Evolutionary conservation across 805 yeast species (phyloP).

Genomic region (Myxozyma geophila): DNA sequence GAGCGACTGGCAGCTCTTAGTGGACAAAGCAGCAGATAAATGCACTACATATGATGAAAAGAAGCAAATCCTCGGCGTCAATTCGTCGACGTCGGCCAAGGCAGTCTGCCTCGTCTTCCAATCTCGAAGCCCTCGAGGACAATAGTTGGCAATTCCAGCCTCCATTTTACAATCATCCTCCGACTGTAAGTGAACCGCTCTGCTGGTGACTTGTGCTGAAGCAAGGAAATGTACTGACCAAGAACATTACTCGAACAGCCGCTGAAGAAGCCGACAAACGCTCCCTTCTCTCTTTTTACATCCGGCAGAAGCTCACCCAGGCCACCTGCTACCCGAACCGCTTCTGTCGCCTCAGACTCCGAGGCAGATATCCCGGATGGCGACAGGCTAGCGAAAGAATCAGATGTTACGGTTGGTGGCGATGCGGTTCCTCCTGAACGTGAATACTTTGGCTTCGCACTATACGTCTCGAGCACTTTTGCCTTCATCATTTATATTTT

Average conservation of each 20-base stretch:
- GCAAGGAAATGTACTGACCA: too few relatives aligned
- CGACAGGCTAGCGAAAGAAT: conserved; percentile 45
- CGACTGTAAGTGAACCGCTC: conserved; percentile 22
- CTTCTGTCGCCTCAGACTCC: conserved; percentile 31
- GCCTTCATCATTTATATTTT: conserved; percentile 60
- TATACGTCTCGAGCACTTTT: conserved; percentile 68
- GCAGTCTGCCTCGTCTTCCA: conserved; percentile 18
- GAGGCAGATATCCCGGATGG: conserved; percentile 39
- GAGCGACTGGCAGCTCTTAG: background rate
- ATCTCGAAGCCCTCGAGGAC: conserved; percentile 24
- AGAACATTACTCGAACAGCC: conserved; percentile 11
- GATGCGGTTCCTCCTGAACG: conserved; percentile 46
- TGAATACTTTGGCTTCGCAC: conserved; percentile 88
- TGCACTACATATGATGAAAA: conserved; percentile 20
- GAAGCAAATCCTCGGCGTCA: conserved; percentile 34
- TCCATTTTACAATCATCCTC: conserved; percentile 40
- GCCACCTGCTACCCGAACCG: conserved; percentile 1
- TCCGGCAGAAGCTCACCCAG: conserved; percentile 36
- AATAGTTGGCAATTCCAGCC: conserved; percentile 38
- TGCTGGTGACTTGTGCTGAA: background rate
- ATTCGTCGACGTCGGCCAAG: conserved; percentile 28
- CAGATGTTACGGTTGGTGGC: conserved; percentile 48
- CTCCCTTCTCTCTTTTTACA: conserved; percentile 32
- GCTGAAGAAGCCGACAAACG: conserved; percentile 25
- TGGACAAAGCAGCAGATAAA: background rate